Evolutionary conservation across 306 rosid species (phyloP).

Genomic region (Alnus rubra): DNA sequence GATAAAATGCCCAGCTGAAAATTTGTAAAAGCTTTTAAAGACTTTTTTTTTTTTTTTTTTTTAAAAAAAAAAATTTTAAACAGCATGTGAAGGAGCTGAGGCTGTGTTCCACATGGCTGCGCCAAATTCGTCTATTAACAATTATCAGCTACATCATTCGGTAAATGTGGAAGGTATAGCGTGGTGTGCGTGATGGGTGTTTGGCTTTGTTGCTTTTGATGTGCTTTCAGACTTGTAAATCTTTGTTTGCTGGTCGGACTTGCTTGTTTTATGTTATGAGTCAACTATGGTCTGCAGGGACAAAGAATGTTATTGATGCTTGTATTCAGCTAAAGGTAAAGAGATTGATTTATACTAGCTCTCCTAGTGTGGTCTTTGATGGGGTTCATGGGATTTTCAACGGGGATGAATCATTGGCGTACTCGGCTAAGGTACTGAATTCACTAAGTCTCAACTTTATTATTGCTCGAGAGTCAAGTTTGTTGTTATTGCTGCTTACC

Average conservation of each 20-base stretch:
- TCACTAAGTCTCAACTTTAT: neutral
- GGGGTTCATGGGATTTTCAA: conserved; percentile 74
- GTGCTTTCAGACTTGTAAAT: neutral
- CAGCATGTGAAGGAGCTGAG: conserved; percentile 84
- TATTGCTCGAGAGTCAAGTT: neutral
- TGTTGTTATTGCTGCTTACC: neutral
- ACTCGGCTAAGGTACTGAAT: conserved; percentile 63
- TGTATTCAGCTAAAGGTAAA: conserved; percentile 76
- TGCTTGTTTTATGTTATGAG: conserved; percentile 2
- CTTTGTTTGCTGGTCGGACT: neutral
- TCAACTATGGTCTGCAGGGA: conserved; percentile 48
- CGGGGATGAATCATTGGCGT: conserved; percentile 78
- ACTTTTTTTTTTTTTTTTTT: neutral
- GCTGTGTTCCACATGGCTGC: conserved; percentile 98
- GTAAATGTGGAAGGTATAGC: conserved; percentile 83
- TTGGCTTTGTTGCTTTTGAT: neutral
- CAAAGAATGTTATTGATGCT: conserved; percentile 83
- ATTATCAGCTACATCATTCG: conserved; percentile 72
- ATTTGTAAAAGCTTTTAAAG: neutral
- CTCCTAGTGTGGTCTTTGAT: conserved; percentile 94
- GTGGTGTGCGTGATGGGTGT: neutral
- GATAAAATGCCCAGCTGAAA: neutral
- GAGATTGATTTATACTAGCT: conserved; percentile 81
- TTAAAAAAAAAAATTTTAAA: no score
- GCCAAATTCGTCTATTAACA: conserved; percentile 85